phyloP scores from a whole-genome alignment of 129 eudicot genomes.

The Kitagawia praeruptora region DNA sequence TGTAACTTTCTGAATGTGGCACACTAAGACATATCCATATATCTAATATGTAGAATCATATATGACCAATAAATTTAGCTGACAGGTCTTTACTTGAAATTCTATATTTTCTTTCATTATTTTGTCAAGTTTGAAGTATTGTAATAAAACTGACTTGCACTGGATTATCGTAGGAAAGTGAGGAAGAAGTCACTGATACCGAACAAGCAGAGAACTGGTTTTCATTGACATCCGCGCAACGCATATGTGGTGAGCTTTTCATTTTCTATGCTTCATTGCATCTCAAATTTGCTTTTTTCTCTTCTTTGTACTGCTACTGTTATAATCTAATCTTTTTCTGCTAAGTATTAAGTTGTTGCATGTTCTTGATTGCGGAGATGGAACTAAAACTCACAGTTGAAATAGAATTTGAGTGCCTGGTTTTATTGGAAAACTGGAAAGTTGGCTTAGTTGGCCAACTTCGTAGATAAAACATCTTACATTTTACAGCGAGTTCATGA shows the following conservation, averaged over 20 bases:
- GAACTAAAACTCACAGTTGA: background rate
- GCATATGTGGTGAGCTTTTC: slow-evolving; percentile 62
- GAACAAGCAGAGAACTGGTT: slow-evolving; percentile 99
- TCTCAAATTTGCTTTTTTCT: background rate
- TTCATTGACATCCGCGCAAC: slow-evolving; percentile 91
- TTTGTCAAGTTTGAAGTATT: background rate
- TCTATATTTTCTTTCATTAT: background rate
- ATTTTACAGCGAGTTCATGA: background rate
- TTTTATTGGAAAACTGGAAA: background rate
- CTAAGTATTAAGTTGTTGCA: background rate
- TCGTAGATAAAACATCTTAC: background rate
- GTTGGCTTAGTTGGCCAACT: background rate
- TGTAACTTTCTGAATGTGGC: background rate
- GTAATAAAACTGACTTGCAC: background rate
- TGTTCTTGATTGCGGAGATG: background rate
- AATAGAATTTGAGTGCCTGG: background rate
- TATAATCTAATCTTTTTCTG: background rate
- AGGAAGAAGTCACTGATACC: slow-evolving; percentile 95
- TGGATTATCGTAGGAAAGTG: slow-evolving; percentile 62
- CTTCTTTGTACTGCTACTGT: background rate
- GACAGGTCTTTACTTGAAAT: background rate
- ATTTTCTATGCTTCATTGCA: background rate
- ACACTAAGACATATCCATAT: background rate
- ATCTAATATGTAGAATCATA: background rate
- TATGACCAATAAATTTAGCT: background rate